These are phyloP conservation scores for Trypanosoma platydactyli DNA, from an alignment of 208 protist genomes.

Conservation along the genomic window DNA sequence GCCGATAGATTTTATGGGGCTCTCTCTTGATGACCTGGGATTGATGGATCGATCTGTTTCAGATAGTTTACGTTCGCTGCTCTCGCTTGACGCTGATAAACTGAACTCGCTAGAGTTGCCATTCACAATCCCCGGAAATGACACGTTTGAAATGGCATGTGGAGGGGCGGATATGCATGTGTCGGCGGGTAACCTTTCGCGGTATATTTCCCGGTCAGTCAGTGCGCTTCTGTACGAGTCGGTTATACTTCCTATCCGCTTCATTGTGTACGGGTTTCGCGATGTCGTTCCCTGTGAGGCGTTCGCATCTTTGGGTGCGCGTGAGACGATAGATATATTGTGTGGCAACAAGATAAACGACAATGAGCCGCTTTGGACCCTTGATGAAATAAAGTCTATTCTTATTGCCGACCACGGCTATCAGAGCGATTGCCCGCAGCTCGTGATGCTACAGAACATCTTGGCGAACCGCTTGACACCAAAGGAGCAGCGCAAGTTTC, in stretches of 20 bases:
- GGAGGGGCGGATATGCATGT: conserved; percentile 54
- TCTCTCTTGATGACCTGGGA: conserved; percentile 49
- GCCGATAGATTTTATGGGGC: conserved; percentile 67
- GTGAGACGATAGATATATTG: conserved; percentile 65
- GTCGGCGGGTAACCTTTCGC: conserved; percentile 43
- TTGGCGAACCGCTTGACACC: conserved; percentile 68
- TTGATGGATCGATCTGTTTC: conserved; percentile 63
- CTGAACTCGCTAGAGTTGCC: conserved; percentile 61
- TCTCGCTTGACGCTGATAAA: conserved; percentile 34
- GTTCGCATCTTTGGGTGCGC: conserved; percentile 48
- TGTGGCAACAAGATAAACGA: conserved; percentile 52
- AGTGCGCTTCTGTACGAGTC: conserved; percentile 71
- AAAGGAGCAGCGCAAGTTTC: conserved; percentile 79
- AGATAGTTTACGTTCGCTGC: conserved; percentile 45
- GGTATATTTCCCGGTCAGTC: conserved; percentile 65
- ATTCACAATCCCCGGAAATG: conserved; percentile 84
- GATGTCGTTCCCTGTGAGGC: conserved; percentile 79
- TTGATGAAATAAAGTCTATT: conserved; percentile 66
- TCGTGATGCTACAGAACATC: conserved; percentile 70
- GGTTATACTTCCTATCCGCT: conserved; percentile 59
- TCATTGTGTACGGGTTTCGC: conserved; percentile 62
- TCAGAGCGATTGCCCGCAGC: conserved; percentile 78
- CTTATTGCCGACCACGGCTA: conserved; percentile 91
- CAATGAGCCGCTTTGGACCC: conserved; percentile 74
- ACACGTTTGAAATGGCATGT: conserved; percentile 58